Percentiles rank a stretch among this genome's conserved stretches.
Evolutionary conservation across 805 yeast species (phyloP).

Genomic region (Saturnispora zaruensis): DNA sequence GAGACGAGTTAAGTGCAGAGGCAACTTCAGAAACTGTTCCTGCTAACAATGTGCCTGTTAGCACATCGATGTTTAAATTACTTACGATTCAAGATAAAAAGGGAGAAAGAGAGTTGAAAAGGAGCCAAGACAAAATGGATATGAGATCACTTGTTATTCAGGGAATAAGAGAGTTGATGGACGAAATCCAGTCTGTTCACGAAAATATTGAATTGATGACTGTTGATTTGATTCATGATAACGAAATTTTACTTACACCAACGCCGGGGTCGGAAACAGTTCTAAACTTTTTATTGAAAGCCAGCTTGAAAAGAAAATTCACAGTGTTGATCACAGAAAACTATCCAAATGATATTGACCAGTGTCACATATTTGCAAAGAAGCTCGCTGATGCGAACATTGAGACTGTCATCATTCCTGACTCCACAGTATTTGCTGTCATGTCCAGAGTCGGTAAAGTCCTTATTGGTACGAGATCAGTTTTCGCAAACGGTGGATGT

Average conservation of each 20-base stretch:
- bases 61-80: slow-evolving; percentile 80
- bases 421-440: slow-evolving; percentile 84
- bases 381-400: slow-evolving; percentile 76
- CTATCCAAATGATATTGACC: slow-evolving; percentile 77
- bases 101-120: slow-evolving; percentile 13
- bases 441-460: slow-evolving; percentile 98
- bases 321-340: slow-evolving; percentile 88
- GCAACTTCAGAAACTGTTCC: slow-evolving; percentile 6
- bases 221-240: slow-evolving; percentile 88
- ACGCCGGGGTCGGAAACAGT: slow-evolving; percentile 91
- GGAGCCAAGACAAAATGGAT: slow-evolving; percentile 36
- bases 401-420: slow-evolving; percentile 87
- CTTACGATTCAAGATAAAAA: slow-evolving; percentile 39
- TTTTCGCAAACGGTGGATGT: slow-evolving; percentile 94
- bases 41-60: slow-evolving; percentile 40
- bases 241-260: slow-evolving; percentile 80
- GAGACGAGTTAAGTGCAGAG: slow-evolving; percentile 70
- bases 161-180: slow-evolving; percentile 85
- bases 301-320: slow-evolving; percentile 82
- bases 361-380: slow-evolving; percentile 73
- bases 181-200: slow-evolving; percentile 81
- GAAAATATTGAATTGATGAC: slow-evolving; percentile 90
- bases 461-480: slow-evolving; percentile 83
- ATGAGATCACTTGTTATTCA: slow-evolving; percentile 80
- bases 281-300: slow-evolving; percentile 73